These are phyloP conservation scores for Actinomortierella ambigua DNA, from an alignment of 371 early-diverging fungal genomes.

Conservation along the genomic window DNA sequence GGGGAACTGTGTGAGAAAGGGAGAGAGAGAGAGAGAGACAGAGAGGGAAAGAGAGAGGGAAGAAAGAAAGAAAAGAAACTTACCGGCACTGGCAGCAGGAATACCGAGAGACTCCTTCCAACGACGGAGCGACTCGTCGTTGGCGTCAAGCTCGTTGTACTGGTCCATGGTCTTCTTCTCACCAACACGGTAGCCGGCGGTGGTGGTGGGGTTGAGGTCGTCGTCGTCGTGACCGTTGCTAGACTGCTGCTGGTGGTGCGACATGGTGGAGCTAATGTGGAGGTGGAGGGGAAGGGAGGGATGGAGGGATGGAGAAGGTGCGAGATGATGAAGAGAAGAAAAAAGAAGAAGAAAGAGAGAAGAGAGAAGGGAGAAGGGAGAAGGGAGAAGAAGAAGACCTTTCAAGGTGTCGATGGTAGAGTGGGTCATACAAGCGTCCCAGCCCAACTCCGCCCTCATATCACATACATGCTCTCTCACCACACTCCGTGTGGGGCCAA, in stretches of 20 bases:
- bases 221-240: constrained; percentile 61
- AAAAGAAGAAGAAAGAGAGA: constrained; percentile 18
- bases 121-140: constrained; percentile 92
- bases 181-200: constrained; percentile 80
- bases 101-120: constrained; percentile 97
- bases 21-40: neutral
- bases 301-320: constrained; percentile 9
- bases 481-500: neutral
- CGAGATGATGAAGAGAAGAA: constrained; percentile 37
- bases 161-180: constrained; percentile 93
- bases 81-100: constrained; percentile 53
- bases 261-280: constrained; percentile 37
- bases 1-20: neutral
- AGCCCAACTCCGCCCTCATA: neutral
- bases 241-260: constrained; percentile 4
- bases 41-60: constrained; percentile 6
- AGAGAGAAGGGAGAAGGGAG: constrained; percentile 16
- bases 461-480: neutral
- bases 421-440: neutral
- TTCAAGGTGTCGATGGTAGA: no score
- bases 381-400: constrained; percentile 11
- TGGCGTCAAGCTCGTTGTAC: constrained; percentile 83
- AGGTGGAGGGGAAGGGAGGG: constrained; percentile 3
- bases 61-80: constrained; percentile 9
- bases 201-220: constrained; percentile 80